phyloP scores from a whole-genome alignment of 805 yeast species.

The Torulaspora franciscae region DNA sequence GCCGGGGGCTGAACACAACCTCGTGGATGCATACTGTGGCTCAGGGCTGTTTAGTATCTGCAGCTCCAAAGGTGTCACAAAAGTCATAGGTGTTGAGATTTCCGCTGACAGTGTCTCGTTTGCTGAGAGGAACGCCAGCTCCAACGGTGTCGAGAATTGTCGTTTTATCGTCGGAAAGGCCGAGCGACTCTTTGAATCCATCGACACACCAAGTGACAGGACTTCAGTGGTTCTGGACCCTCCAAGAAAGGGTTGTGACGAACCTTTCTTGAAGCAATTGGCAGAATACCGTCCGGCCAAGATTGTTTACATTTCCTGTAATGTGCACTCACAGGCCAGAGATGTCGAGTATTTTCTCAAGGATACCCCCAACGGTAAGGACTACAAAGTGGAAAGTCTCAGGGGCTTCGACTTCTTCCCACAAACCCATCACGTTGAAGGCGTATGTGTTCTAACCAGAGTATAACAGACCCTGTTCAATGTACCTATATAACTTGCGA shows the following conservation, averaged over 20 bases:
- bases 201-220: constrained; percentile 65
- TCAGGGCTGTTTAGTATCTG: constrained; percentile 90
- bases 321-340: constrained; percentile 95
- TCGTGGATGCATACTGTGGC: constrained; percentile 96
- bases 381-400: constrained; percentile 71
- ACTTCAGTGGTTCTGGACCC: constrained; percentile 95
- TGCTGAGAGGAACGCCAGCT: constrained; percentile 74
- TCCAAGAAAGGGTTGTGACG: constrained; percentile 96
- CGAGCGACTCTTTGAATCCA: constrained; percentile 75
- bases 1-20: constrained; percentile 50
- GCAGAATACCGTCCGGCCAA: constrained; percentile 77
- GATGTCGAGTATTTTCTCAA: constrained; percentile 80
- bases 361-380: constrained; percentile 54
- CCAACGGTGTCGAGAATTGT: constrained; percentile 73
- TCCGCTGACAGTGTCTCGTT: constrained; percentile 85
- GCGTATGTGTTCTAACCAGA: constrained; percentile 59
- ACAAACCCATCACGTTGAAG: constrained; percentile 88
- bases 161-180: constrained; percentile 88
- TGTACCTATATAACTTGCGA: neutral
- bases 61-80: constrained; percentile 72
- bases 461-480: neutral
- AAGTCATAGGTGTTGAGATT: constrained; percentile 90
- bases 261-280: constrained; percentile 76
- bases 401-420: constrained; percentile 97
- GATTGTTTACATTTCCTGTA: constrained; percentile 93